These are phyloP conservation scores for Ceratocystiopsis minuta DNA, from an alignment of 2,329 filamentous ascomycete genomes.

Conservation along the genomic window DNA sequence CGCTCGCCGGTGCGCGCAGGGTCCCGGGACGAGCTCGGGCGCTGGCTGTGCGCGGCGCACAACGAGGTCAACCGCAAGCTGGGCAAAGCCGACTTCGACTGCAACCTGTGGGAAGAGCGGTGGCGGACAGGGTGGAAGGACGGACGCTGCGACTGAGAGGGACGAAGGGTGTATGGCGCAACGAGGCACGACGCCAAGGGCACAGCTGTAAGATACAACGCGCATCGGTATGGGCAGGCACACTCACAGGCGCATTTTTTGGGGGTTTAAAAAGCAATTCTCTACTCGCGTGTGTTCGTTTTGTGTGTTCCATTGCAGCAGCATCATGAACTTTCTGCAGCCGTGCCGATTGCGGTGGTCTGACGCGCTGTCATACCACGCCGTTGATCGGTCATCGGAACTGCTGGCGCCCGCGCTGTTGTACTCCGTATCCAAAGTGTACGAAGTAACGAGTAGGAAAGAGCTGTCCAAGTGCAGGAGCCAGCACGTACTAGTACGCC, in stretches of 20 bases:
- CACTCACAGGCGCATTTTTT: too few species aligned
- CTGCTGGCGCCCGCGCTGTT: too few species aligned
- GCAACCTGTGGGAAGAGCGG: slow-evolving; percentile 74
- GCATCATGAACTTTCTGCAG: too few species aligned
- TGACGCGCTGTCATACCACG: slow-evolving; percentile 1
- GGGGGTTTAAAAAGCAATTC: too few species aligned
- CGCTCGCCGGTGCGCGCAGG: slow-evolving; percentile 45
- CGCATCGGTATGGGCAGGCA: neutral
- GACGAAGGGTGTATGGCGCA: too few species aligned
- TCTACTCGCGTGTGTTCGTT: neutral
- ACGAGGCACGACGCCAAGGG: too few species aligned
- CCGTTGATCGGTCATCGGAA: too few species aligned
- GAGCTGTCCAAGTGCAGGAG: neutral
- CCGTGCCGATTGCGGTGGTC: neutral
- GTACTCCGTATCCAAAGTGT: neutral
- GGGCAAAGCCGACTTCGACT: slow-evolving; percentile 84
- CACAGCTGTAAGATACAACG: neutral
- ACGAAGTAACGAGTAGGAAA: too few species aligned
- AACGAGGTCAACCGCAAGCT: slow-evolving; percentile 80
- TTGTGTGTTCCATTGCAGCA: neutral
- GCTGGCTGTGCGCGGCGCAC: slow-evolving; percentile 72
- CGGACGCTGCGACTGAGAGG: slow-evolving; percentile 36
- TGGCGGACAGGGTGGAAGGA: slow-evolving; percentile 83
- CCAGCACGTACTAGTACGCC: neutral
- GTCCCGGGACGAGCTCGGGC: slow-evolving; percentile 52